phyloP scores from a whole-genome alignment of 345 rosid species.

The Eucalyptus erythrocorys region DNA sequence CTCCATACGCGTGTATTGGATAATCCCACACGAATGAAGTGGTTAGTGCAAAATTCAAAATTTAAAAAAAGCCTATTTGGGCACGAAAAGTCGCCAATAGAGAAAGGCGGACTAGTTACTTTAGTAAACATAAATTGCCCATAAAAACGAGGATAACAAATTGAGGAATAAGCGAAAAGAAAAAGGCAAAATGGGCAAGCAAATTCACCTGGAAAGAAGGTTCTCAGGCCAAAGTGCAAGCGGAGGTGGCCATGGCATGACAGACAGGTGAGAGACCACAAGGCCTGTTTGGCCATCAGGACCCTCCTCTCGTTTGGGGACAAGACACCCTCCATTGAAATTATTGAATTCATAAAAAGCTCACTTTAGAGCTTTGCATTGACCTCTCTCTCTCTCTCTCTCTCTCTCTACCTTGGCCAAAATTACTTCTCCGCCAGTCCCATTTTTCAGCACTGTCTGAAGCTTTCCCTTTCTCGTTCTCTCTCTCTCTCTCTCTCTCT shows the following conservation, averaged over 20 bases:
- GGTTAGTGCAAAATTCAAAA: not conserved
- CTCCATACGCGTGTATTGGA: fast-evolving
- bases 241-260: not conserved
- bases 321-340: not conserved
- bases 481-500: not conserved
- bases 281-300: not conserved
- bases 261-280: not conserved
- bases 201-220: not conserved
- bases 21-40: not conserved
- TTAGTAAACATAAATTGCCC: not conserved
- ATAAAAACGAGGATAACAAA: not conserved
- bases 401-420: not conserved
- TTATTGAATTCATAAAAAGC: not conserved
- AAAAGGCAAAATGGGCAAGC: not conserved
- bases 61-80: not conserved
- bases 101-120: not conserved
- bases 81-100: not conserved
- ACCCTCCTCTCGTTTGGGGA: not conserved
- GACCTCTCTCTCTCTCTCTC: constrained; percentile 12
- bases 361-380: constrained; percentile 6
- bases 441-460: not conserved
- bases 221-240: not conserved
- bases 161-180: not conserved
- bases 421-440: not conserved
- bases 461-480: not conserved